Evolutionary conservation across 1,139 yeast species (phyloP).

Genomic region (Yamadazyma epiphylla): DNA sequence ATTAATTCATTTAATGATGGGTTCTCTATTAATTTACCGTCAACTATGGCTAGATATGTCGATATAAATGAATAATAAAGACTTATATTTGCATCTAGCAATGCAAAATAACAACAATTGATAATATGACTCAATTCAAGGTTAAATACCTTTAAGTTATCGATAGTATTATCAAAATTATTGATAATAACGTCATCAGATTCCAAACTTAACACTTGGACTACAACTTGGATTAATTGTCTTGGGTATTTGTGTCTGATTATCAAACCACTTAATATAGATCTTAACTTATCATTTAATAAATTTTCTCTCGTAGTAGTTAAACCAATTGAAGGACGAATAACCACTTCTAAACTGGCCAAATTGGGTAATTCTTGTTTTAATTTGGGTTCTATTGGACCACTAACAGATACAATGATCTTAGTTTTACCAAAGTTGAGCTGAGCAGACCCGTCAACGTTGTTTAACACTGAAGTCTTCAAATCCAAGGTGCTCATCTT

Average conservation of each 20-base stretch:
- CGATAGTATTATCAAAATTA: slow-evolving; percentile 18
- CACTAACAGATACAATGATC: slow-evolving; percentile 74
- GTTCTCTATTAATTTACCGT: slow-evolving; percentile 30
- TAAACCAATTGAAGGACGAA: slow-evolving; percentile 75
- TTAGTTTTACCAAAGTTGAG: slow-evolving; percentile 48
- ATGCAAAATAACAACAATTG: slow-evolving; percentile 69
- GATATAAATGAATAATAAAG: slow-evolving; percentile 61
- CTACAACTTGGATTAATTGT: slow-evolving; percentile 77
- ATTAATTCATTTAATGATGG: slow-evolving; percentile 44
- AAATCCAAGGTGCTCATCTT: slow-evolving; percentile 8
- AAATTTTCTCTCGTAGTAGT: slow-evolving; percentile 75
- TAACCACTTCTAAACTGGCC: slow-evolving; percentile 74
- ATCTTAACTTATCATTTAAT: slow-evolving; percentile 66
- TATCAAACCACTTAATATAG: slow-evolving; percentile 59
- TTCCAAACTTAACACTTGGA: slow-evolving; percentile 49
- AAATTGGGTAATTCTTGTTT: slow-evolving; percentile 83
- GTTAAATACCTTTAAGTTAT: slow-evolving; percentile 27
- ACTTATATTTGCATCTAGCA: slow-evolving; percentile 77
- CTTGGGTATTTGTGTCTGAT: slow-evolving; percentile 74
- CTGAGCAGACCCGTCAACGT: slow-evolving; percentile 81
- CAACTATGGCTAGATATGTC: slow-evolving; percentile 20
- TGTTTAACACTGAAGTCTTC: slow-evolving; percentile 37
- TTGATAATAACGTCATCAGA: slow-evolving; percentile 47
- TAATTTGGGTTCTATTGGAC: slow-evolving; percentile 83
- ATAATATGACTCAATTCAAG: slow-evolving; percentile 69